A percentile compares a stretch with the other conserved stretches of the same genome.
Conservation (phyloP, 208 protist species). For the Crithidia expoeki region DNA sequence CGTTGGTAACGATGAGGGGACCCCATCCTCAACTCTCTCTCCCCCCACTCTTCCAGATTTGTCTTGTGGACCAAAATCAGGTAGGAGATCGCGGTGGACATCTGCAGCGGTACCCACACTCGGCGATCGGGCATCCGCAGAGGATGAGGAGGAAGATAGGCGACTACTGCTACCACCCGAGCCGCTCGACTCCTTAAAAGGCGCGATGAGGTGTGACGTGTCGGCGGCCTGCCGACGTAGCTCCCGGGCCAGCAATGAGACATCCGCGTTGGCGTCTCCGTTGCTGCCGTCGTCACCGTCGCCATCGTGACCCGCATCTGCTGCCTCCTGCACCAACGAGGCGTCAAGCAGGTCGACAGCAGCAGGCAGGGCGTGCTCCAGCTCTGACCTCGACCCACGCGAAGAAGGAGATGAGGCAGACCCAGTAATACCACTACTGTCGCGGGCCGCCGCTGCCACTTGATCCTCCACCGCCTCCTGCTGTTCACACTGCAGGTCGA, state of each 20-base stretch:
- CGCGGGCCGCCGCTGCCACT: background rate
- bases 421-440: too few relatives aligned
- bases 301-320: background rate
- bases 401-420: conserved; percentile 3
- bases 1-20: background rate
- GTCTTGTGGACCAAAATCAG: background rate
- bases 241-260: conserved; percentile 35
- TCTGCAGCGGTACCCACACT: background rate
- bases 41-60: too few relatives aligned
- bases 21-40: background rate
- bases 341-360: conserved; percentile 19
- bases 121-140: too few relatives aligned
- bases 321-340: conserved; percentile 7
- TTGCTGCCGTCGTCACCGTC: background rate
- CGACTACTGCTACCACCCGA: background rate
- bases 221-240: conserved; percentile 38
- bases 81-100: background rate
- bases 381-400: too few relatives aligned
- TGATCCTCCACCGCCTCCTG: conserved; percentile 40
- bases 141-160: background rate
- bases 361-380: background rate
- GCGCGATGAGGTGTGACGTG: conserved; percentile 29
- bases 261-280: background rate
- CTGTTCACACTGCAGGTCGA: conserved; percentile 76
- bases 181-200: conserved; percentile 34